Percentiles rank a stretch among this genome's conserved stretches.
Evolutionary conservation across 495 filamentous ascomycete species (phyloP).

Genomic region (Penicillium bialowiezense): DNA sequence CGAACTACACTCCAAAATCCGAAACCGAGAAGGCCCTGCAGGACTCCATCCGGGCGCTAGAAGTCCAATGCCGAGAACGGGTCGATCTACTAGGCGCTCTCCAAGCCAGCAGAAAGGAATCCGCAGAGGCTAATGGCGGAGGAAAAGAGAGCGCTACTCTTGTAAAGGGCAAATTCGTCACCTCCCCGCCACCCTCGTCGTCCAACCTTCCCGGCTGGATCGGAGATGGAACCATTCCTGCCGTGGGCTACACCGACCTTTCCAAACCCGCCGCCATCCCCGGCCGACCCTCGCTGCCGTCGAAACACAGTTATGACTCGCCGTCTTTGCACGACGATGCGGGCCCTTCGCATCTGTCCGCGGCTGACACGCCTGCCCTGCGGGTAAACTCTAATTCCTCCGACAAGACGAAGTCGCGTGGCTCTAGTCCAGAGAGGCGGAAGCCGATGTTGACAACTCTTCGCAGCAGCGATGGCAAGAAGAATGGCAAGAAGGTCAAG

Average conservation of each 20-base stretch:
- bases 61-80: slow-evolving; percentile 90
- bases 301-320: slow-evolving; percentile 51
- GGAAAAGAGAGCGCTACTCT: slow-evolving; percentile 17
- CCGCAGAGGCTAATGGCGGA: slow-evolving; percentile 32
- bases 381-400: slow-evolving; percentile 40
- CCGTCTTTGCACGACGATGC: slow-evolving; percentile 13
- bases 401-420: slow-evolving; percentile 53
- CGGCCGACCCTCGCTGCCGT: slow-evolving; percentile 50
- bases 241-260: slow-evolving; percentile 72
- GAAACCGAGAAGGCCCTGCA: slow-evolving; percentile 84
- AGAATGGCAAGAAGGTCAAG: slow-evolving; percentile 49
- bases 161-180: slow-evolving; percentile 14
- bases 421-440: slow-evolving; percentile 78
- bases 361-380: slow-evolving; percentile 28
- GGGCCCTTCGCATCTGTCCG: slow-evolving; percentile 4
- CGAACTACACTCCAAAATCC: slow-evolving; percentile 66
- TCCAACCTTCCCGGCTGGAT: slow-evolving; percentile 56
- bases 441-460: slow-evolving; percentile 82
- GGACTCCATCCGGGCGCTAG: slow-evolving; percentile 76
- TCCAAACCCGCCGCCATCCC: slow-evolving; percentile 68
- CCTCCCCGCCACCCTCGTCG: slow-evolving; percentile 9
- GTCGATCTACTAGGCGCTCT: slow-evolving; percentile 86
- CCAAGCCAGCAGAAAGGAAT: slow-evolving; percentile 68
- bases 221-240: slow-evolving; percentile 77
- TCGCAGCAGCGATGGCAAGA: slow-evolving; percentile 60